Conservation (phyloP, 1,284 basidiomycete genomes). For the Ustilago crameri region DNA sequence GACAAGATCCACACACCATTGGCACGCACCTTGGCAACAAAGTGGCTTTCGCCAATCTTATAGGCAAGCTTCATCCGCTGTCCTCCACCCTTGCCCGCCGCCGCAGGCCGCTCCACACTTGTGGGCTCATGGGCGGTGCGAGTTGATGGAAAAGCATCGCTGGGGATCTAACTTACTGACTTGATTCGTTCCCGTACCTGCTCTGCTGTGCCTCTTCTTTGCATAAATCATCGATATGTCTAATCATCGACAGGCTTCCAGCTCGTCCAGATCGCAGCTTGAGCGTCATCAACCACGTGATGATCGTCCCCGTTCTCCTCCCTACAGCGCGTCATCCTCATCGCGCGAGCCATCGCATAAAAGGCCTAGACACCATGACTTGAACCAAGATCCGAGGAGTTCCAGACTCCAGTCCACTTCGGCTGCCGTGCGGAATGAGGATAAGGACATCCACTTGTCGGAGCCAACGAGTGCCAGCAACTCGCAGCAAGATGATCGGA, state of each 20-base stretch:
- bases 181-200: slow-evolving; percentile 4
- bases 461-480: not conserved
- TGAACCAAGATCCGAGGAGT: not conserved
- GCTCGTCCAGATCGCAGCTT: slow-evolving; percentile 9
- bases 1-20: not conserved
- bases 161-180: slow-evolving; percentile 11
- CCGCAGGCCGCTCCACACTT: not conserved
- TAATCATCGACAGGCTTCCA: slow-evolving; percentile 12
- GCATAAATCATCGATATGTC: slow-evolving; percentile 13
- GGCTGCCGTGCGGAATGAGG: not conserved
- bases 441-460: not conserved
- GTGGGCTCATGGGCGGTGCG: not conserved
- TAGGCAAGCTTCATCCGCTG: slow-evolving; percentile 3
- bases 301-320: slow-evolving; percentile 7
- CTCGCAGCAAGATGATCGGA: not conserved
- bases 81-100: not conserved
- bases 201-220: not conserved
- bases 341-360: slow-evolving; percentile 17
- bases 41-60: not conserved
- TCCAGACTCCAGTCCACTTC: not conserved
- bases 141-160: not conserved
- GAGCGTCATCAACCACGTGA: not conserved
- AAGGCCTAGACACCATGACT: slow-evolving; percentile 8
- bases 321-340: slow-evolving; percentile 1
- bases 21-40: no score